phyloP scores from a whole-genome alignment of 371 early-diverging fungal genomes.

The Conidiobolus incongruus region DNA sequence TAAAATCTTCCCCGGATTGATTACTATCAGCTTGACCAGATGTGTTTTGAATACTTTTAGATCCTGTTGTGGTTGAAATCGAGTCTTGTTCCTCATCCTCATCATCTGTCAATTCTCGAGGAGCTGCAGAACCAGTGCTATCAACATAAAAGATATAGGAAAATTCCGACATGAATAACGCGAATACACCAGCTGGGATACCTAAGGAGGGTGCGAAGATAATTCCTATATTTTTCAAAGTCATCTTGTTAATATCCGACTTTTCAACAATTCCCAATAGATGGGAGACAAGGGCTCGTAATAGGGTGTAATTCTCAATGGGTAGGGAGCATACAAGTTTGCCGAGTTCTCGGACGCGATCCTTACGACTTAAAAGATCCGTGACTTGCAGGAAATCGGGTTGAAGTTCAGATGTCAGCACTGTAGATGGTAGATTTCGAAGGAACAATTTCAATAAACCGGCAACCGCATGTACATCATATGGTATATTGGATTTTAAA shows the following conservation, averaged over 20 bases:
- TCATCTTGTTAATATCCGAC: conserved; percentile 77
- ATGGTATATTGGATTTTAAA: conserved; percentile 17
- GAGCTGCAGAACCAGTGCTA: conserved; percentile 6
- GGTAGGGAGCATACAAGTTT: conserved; percentile 57
- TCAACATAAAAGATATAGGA: conserved; percentile 42
- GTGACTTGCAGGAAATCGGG: conserved; percentile 42
- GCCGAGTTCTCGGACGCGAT: conserved; percentile 50
- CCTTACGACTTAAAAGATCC: conserved; percentile 32
- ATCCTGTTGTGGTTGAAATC: too few relatives aligned
- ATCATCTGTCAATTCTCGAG: conserved; percentile 3
- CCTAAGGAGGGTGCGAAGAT: conserved; percentile 85
- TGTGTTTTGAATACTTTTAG: too few relatives aligned
- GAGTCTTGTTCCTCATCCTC: neutral
- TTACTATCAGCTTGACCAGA: too few relatives aligned
- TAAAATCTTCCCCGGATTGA: too few relatives aligned
- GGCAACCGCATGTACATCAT: conserved; percentile 79
- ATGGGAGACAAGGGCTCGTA: conserved; percentile 67
- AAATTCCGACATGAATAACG: conserved; percentile 68
- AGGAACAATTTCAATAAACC: conserved; percentile 81
- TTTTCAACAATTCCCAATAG: conserved; percentile 65
- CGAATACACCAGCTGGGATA: conserved; percentile 75
- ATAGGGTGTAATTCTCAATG: conserved; percentile 64
- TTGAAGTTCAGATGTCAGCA: conserved; percentile 55
- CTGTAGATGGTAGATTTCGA: conserved; percentile 64
- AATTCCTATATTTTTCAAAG: conserved; percentile 73